Conservation (phyloP, 2,329 filamentous ascomycete genomes). For the Xylariales sp. region DNA sequence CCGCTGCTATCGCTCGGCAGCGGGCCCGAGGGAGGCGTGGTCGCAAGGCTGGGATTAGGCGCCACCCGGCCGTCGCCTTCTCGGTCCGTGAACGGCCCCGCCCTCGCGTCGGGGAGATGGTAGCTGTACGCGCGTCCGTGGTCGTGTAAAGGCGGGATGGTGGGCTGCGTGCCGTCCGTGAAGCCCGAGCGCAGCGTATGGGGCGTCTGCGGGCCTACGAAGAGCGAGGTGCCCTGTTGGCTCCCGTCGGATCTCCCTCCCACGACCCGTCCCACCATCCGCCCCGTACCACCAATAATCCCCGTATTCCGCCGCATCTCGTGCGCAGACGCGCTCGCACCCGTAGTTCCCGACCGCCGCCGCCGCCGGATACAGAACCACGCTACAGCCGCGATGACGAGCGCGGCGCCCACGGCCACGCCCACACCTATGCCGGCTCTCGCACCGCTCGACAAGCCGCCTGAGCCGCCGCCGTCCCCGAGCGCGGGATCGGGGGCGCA, state of each 20-base stretch:
- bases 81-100: conserved; percentile 60
- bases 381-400: conserved; percentile 56
- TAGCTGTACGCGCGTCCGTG: conserved; percentile 54
- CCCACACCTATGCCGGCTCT: conserved; percentile 69
- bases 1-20: conserved; percentile 48
- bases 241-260: neutral
- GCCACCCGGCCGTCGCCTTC: conserved; percentile 39
- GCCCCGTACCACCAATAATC: no score
- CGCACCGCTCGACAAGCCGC: conserved; percentile 59
- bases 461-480: conserved; percentile 34
- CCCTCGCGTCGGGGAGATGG: conserved; percentile 57
- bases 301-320: conserved; percentile 27
- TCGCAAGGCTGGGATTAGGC: conserved; percentile 40
- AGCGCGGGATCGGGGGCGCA: conserved; percentile 48
- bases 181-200: conserved; percentile 42
- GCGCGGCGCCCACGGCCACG: conserved; percentile 57
- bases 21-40: conserved; percentile 15
- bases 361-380: conserved; percentile 62
- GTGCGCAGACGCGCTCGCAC: conserved; percentile 18
- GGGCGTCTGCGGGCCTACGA: conserved; percentile 34
- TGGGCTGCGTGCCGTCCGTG: conserved; percentile 51
- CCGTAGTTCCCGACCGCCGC: conserved; percentile 5
- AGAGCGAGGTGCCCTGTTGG: conserved; percentile 33
- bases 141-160: conserved; percentile 46
- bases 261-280: neutral